phyloP scores from a whole-genome alignment of 345 rosid species.

The Eucalyptus shirleyi region DNA sequence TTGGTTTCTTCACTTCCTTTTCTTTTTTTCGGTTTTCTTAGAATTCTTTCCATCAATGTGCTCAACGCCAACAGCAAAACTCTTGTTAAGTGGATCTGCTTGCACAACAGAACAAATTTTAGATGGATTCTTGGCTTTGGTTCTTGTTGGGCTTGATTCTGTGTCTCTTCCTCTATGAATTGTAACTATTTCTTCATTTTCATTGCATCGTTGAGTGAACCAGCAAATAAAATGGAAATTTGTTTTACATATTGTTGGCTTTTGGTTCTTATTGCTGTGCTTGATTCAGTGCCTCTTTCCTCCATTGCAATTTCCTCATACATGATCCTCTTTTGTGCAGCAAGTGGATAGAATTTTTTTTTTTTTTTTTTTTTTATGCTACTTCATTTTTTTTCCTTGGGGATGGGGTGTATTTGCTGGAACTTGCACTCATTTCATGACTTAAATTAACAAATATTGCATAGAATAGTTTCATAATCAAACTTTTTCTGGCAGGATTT shows the following conservation, averaged over 20 bases:
- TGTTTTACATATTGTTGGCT: not conserved
- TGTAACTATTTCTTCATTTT: not conserved
- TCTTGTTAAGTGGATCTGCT: not conserved
- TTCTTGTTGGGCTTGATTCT: not conserved
- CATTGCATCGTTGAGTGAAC: not conserved
- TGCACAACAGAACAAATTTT: not conserved
- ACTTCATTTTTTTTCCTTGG: not conserved
- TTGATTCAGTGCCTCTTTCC: not conserved
- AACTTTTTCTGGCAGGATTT: constrained; percentile 50
- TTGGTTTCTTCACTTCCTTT: not conserved
- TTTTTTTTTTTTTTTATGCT: not conserved
- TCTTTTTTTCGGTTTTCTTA: not conserved
- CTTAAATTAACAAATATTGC: not conserved
- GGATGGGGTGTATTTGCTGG: not conserved
- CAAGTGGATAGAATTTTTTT: not conserved
- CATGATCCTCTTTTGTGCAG: not conserved
- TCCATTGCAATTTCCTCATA: not conserved
- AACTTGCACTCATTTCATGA: not conserved
- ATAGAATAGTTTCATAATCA: not conserved
- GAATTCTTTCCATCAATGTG: not conserved
- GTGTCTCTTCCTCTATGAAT: not conserved
- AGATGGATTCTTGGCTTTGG: not conserved
- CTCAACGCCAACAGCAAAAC: not conserved
- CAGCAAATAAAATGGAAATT: not conserved
- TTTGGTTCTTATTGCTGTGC: not conserved